phyloP scores from a whole-genome alignment of 176 grass and related monocot species.

The Dendrocalamus sinicus region DNA sequence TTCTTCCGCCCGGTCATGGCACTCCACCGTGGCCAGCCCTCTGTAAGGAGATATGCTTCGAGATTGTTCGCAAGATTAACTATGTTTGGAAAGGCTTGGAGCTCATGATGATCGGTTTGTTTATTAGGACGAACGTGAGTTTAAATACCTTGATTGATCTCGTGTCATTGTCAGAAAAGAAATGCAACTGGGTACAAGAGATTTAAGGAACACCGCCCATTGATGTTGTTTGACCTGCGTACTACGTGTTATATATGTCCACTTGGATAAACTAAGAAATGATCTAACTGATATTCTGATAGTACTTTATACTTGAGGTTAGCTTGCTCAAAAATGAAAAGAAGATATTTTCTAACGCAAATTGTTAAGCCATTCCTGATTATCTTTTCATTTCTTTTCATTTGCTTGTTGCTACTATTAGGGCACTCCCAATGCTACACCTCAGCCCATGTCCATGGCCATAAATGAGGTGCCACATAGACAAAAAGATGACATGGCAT shows the following conservation, averaged over 20 bases:
- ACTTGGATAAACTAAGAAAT: constrained; percentile 48
- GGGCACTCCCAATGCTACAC: too few relatives aligned
- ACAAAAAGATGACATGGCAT: too few relatives aligned
- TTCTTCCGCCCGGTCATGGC: too few relatives aligned
- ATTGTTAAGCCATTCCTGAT: background rate
- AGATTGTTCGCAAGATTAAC: constrained; percentile 50
- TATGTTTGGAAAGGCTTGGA: constrained; percentile 43
- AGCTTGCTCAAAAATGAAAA: background rate
- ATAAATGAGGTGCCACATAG: too few relatives aligned
- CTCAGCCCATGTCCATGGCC: too few relatives aligned
- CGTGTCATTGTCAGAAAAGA: constrained; percentile 42
- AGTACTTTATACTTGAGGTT: background rate
- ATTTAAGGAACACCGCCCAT: constrained; percentile 42
- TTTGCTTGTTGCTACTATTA: background rate
- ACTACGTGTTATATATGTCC: constrained; percentile 21
- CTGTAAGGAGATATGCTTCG: background rate
- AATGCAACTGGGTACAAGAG: constrained; percentile 38
- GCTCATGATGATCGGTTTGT: constrained; percentile 16
- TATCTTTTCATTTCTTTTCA: too few relatives aligned
- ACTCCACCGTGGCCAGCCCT: too few relatives aligned
- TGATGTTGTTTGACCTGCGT: constrained; percentile 36
- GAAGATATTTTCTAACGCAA: background rate
- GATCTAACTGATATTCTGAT: background rate
- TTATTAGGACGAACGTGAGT: background rate
- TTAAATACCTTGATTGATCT: constrained; percentile 27